Evolutionary conservation across 306 rosid genomes (phyloP), one percentile per base, ranked within the genome.

Genomic region (Vigna angularis): DNA sequence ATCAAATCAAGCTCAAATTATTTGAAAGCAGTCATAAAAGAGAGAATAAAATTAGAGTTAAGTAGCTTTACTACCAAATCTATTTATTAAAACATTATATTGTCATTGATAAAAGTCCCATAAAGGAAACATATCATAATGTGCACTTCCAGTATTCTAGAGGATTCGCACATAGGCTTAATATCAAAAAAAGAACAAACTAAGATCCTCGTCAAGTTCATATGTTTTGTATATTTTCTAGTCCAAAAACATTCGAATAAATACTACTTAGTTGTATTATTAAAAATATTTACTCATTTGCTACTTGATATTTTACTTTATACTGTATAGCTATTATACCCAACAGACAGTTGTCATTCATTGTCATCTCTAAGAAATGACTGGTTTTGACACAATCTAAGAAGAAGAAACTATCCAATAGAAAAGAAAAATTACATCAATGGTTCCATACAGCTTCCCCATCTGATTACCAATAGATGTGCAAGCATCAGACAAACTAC

Each of bases 401-500:
- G n/a, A 70, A 34, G 50, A 67, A 63, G 15, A 83, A 67, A 45
- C 9, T 18, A 69, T 65, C 62, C 44, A 40, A 42, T 40, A 4
- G 73, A 36, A 44, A 67, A 24, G 14, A 70, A 51, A 45, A 78
- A 69, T 85, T 90, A 83, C 99, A 86, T 85, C 80, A 71, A 93
- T 75, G 38, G 99, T 87, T 48, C 88, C 85, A 84, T 91, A 90
- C 73, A 96, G 85, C 84, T 73, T 88, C 74, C 91, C 97, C 72
- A 96, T 85, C 86, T 93, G 89, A 79, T 83, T 90, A 69, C 91
- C 88, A 18, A 96, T 81, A 57, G 96, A 85, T 67, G 57, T 65
- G 82, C 93, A 85, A 62, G 99, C 99, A 84, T 96, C 96, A 22
- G 93, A 86, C 79, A 96, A 82, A 83, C 98, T 81, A 69, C 96